Evolutionary conservation across 257 asterid species (phyloP).

Genomic region (Rauvolfia tetraphylla): DNA sequence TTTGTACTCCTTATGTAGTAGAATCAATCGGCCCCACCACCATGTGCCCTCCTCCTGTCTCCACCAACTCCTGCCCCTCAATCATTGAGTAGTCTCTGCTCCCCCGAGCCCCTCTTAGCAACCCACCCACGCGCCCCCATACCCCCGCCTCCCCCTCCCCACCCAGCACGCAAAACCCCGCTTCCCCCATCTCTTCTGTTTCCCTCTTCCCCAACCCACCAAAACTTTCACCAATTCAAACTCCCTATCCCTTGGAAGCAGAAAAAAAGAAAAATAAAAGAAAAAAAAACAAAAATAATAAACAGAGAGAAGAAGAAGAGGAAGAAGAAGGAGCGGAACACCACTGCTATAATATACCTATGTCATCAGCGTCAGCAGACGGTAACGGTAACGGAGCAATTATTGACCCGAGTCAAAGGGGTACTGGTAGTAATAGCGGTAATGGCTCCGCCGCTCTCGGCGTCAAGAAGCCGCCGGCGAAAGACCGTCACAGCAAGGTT

Average conservation of each 20-base stretch:
- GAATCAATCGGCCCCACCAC: constrained; percentile 66
- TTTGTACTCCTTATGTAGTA: constrained; percentile 16
- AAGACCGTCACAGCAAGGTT: constrained; percentile 96
- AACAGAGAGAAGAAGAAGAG: background rate
- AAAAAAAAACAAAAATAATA: too few species aligned
- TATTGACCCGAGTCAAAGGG: constrained; percentile 25
- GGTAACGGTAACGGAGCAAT: constrained; percentile 31
- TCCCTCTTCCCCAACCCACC: background rate
- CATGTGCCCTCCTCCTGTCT: constrained; percentile 96
- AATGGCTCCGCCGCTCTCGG: constrained; percentile 22
- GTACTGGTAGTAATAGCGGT: constrained; percentile 13
- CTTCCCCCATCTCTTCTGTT: background rate
- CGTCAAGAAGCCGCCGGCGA: constrained; percentile 83
- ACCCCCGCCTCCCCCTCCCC: background rate
- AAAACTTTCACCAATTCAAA: background rate
- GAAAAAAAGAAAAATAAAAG: too few species aligned
- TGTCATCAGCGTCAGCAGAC: constrained; percentile 26
- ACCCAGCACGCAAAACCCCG: constrained; percentile 5
- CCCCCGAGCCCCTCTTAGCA: constrained; percentile 6
- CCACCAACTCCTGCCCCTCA: constrained; percentile 96
- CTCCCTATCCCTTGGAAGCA: background rate
- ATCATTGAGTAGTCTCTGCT: constrained; percentile 48
- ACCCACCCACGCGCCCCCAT: too few species aligned
- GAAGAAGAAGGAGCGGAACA: background rate
- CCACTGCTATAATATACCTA: background rate